Base-by-base conservation (phyloP, 306 rosid species). In the Prunus davidiana region DNA sequence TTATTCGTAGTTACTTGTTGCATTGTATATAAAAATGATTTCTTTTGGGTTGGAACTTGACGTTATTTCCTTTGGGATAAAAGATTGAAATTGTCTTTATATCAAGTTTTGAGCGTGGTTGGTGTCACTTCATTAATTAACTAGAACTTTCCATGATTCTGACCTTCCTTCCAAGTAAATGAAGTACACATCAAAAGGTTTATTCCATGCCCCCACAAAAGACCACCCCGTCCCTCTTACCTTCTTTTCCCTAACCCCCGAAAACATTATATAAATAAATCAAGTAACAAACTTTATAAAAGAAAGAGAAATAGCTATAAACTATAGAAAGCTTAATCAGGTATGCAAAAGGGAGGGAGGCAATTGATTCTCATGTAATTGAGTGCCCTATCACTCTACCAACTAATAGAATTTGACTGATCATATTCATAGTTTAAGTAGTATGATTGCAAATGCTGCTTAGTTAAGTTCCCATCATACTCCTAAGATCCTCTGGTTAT, bases 131-230 rank as follows among this genome's bases (percentile, higher is more conserved):
- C 57, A 28, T 6, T 16, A 71, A 12, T 54, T 30, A 13, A 34
- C 72, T 34, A 22, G 22, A 64, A 45, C 30, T 25, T 54, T 55
- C 30, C 54, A 24, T 30, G 52, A 11, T 50, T 43, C 46, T 65
- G 28, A 22, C 67, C 71, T 70, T 70, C 66, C n/a, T 60, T 43
- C 45, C 12, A 72, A 72, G 76, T 38, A 38, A 22, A 56, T 34
- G 65, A 72, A 41, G 32, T 3, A 25, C 60, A 28, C 86, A 51
- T 70, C 2, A 30, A 16, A 77, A 32, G 66, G 19, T 63, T 46
- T 43, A 66, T 74, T 66, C 77, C 78, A 15, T 49, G 25, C 70
- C 76, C 72, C 84, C 25, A 68, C 72, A 74, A 68, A 58, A 51
- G 27, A 54, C 43, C 51, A 62, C 65, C 45, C 25, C 14, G 66